Evolutionary conservation across 345 rosid species (phyloP), one percentile per base, ranked within the genome.

Genomic region (Syzygium aqueum): DNA sequence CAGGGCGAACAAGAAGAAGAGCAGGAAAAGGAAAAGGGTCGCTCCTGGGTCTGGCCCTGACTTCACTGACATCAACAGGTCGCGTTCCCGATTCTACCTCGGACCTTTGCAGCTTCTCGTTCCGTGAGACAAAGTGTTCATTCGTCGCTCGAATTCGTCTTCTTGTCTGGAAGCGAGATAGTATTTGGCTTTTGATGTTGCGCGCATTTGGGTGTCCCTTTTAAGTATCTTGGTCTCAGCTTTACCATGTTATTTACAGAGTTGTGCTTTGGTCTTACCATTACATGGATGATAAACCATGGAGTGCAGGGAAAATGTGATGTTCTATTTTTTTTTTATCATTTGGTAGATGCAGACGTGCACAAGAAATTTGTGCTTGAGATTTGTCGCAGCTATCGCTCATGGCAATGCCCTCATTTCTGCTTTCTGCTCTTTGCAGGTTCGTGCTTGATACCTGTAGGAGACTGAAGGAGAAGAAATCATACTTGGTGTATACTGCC

Each of bases 401-500:
- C 30, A 61, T 33, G 61, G 65, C 87, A 51, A 51, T 51, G 25
- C 17, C 12, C 3, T 85, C 28, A 27, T 51, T 37, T 73, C 82
- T 73, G 49, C 54, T 86, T 61, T 46, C 9, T 15, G 17, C 33
- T 83, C 19, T 80, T 91, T 87, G 87, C 94, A 97, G 97, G 93
- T 96, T 97, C 91, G 99, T 96, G 56, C 84, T 93, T 53, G 96
- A 95, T 88, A 93, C 95, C 8, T 97, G 99, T 90, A 93, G 94
- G 89, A 92, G 93, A 84, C 89, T 97, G 86, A 97, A 92, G 87
- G 99, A 97, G 89, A 97, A 89, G 94, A 97, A 97, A 91, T 95
- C 99, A 7, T 97, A 97, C 92, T 92, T 96, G 99, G 93, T 95
- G 21, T 95, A 94, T 87, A 93, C 95, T 61, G 99, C 99, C 73